phyloP scores from a whole-genome alignment of 371 early-diverging fungal species.

The Parasitella parasitica region DNA sequence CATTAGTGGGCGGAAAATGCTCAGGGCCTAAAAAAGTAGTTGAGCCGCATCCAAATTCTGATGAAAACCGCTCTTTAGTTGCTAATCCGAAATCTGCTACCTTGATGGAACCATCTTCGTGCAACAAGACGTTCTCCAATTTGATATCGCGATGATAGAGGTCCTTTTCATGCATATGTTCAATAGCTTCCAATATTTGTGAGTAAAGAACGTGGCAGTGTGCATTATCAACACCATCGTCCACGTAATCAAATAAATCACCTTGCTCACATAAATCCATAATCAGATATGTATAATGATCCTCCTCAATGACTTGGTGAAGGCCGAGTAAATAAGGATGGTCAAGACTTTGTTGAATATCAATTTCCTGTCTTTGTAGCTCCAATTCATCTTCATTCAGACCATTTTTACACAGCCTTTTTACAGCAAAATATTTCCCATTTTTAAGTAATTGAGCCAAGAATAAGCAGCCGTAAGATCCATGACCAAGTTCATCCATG shows the following conservation, averaged over 20 bases:
- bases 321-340: conserved; percentile 67
- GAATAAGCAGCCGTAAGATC: conserved; percentile 61
- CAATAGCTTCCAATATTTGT: conserved; percentile 56
- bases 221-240: conserved; percentile 36
- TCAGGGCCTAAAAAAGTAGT: conserved; percentile 68
- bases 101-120: conserved; percentile 48
- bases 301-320: conserved; percentile 48
- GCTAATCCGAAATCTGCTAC: conserved; percentile 86
- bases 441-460: conserved; percentile 43
- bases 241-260: conserved; percentile 59
- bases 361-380: conserved; percentile 72
- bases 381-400: conserved; percentile 56
- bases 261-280: conserved; percentile 64
- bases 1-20: conserved; percentile 48
- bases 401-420: conserved; percentile 67
- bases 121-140: conserved; percentile 76
- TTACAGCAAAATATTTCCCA: conserved; percentile 60
- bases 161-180: conserved; percentile 50
- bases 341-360: conserved; percentile 63
- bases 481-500: conserved; percentile 56
- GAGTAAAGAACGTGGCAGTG: conserved; percentile 41
- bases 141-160: conserved; percentile 78
- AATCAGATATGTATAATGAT: conserved; percentile 47
- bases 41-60: conserved; percentile 79
- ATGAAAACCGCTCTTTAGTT: conserved; percentile 64